Evolutionary conservation across 2,329 filamentous ascomycete genomes (phyloP).

Genomic region (Colletotrichum cereale): DNA sequence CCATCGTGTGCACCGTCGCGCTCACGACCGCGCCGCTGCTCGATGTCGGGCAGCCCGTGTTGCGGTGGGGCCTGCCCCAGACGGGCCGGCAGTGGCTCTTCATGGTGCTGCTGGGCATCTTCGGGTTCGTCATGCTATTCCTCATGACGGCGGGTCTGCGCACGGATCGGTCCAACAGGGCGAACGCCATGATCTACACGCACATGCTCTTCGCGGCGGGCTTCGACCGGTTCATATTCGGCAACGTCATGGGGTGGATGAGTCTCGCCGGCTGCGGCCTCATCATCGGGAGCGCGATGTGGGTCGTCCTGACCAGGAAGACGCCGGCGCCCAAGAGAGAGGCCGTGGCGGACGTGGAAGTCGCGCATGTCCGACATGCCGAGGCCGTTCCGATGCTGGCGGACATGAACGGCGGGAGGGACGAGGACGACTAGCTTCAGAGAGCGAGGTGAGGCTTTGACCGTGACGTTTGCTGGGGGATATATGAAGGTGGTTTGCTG

Average conservation of each 20-base stretch:
- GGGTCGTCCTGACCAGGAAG: constrained; percentile 61
- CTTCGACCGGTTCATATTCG: constrained; percentile 67
- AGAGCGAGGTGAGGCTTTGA: constrained; percentile 11
- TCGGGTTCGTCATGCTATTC: constrained; percentile 88
- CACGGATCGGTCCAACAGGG: constrained; percentile 74
- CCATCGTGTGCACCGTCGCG: constrained; percentile 72
- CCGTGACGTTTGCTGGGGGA: too few relatives aligned
- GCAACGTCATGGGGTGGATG: constrained; percentile 61
- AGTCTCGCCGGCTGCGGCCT: constrained; percentile 65
- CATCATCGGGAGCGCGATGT: constrained; percentile 66
- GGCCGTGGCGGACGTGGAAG: constrained; percentile 51
- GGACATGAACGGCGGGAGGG: constrained; percentile 46
- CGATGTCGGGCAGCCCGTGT: constrained; percentile 58
- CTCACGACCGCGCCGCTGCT: constrained; percentile 66
- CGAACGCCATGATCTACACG: constrained; percentile 70
- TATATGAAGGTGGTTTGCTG: not conserved
- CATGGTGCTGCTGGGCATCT: constrained; percentile 75
- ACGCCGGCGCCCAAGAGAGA: constrained; percentile 45
- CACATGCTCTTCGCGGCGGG: constrained; percentile 68
- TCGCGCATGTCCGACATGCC: constrained; percentile 45
- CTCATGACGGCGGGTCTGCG: constrained; percentile 83
- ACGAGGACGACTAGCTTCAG: constrained; percentile 40
- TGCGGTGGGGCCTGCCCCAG: constrained; percentile 58
- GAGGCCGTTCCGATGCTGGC: constrained; percentile 58
- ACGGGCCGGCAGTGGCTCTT: constrained; percentile 72